A percentile compares a stretch with the other conserved stretches of the same genome.
Conservation (phyloP, 306 rosid genomes). For the Delonix regia region DNA sequence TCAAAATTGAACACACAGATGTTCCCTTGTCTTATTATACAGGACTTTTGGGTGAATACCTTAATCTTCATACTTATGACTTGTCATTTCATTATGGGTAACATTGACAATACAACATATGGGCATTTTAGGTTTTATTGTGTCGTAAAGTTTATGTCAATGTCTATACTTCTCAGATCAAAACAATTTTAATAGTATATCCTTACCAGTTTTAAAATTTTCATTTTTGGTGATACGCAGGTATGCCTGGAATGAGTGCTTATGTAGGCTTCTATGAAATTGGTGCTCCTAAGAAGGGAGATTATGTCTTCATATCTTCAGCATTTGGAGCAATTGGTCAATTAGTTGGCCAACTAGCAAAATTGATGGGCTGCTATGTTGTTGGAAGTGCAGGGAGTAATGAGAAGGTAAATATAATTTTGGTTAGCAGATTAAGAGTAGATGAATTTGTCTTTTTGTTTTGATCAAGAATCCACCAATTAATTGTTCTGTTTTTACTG, state of each 20-base stretch:
- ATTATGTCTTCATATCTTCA: conserved; percentile 58
- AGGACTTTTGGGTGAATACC: conserved; percentile 42
- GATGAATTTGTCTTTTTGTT: background rate
- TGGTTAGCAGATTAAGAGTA: background rate
- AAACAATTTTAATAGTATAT: too few species aligned
- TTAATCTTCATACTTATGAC: background rate
- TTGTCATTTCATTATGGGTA: background rate
- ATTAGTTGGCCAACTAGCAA: conserved; percentile 59
- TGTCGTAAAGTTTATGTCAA: too few species aligned
- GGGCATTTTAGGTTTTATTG: too few species aligned
- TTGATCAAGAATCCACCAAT: background rate
- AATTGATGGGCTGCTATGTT: conserved; percentile 63
- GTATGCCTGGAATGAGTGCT: conserved; percentile 68
- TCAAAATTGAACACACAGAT: conserved; percentile 50
- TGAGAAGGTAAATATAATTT: conserved; percentile 41
- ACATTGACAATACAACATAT: too few species aligned
- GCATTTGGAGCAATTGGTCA: conserved; percentile 64
- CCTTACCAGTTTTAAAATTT: background rate
- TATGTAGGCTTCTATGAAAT: conserved; percentile 55
- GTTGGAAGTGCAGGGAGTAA: conserved; percentile 67
- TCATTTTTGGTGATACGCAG: conserved; percentile 5
- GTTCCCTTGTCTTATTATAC: conserved; percentile 51
- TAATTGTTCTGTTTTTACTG: conserved; percentile 3
- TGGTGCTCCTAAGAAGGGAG: conserved; percentile 58
- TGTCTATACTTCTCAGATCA: too few species aligned